Percentiles rank a stretch among this genome's conserved stretches.
Evolutionary conservation across 805 yeast genomes (phyloP).

Genomic region (Diddensiella caesifluorescens): DNA sequence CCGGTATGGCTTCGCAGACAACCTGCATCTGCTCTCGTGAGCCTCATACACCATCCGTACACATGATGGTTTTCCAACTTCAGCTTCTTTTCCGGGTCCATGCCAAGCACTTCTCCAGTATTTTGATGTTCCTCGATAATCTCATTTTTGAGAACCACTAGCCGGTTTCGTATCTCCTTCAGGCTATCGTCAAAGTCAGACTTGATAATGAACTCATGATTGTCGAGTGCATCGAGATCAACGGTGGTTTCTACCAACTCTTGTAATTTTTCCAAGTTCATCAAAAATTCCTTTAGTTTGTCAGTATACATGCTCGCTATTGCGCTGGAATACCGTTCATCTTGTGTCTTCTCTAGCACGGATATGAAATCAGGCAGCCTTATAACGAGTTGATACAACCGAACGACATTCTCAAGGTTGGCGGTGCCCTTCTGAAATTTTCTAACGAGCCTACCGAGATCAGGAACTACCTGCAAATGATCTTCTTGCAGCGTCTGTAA

Average conservation of each 20-base stretch:
- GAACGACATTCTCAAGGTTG: conserved; percentile 79
- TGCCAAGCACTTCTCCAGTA: conserved; percentile 66
- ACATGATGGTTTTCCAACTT: conserved; percentile 82
- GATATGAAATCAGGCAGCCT: conserved; percentile 64
- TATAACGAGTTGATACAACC: conserved; percentile 74
- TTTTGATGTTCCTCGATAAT: conserved; percentile 57
- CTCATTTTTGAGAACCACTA: conserved; percentile 49
- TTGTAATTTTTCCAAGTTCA: conserved; percentile 59
- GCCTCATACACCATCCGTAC: conserved; percentile 92
- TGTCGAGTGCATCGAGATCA: conserved; percentile 75
- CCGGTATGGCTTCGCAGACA: conserved; percentile 58
- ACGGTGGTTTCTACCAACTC: conserved; percentile 90
- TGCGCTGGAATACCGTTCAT: conserved; percentile 36
- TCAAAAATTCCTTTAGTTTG: conserved; percentile 47
- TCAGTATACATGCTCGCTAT: conserved; percentile 50
- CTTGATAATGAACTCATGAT: conserved; percentile 77
- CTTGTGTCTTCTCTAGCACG: conserved; percentile 42
- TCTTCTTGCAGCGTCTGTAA: conserved; percentile 63
- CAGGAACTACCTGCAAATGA: conserved; percentile 71
- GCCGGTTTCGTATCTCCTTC: conserved; percentile 50
- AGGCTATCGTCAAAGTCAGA: conserved; percentile 86
- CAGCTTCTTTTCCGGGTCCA: conserved; percentile 82
- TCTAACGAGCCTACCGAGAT: conserved; percentile 67
- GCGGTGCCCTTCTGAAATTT: conserved; percentile 53
- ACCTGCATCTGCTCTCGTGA: conserved; percentile 82